Percentiles rank a stretch among this genome's conserved stretches.
Conservation (phyloP, 2,329 filamentous ascomycete species). For the Pseudocercospora eumusae region DNA sequence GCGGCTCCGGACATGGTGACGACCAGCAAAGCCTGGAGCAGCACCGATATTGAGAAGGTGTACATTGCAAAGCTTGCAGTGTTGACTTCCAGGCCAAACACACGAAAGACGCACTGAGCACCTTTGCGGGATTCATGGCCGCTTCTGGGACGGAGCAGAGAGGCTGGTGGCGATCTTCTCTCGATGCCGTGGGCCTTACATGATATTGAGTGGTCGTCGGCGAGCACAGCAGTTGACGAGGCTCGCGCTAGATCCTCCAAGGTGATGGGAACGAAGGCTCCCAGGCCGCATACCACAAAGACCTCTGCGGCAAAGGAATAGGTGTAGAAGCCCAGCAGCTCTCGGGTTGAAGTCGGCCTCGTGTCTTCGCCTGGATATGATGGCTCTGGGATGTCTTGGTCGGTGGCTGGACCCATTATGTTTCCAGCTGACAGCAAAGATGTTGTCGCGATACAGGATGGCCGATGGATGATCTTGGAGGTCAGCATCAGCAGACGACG, state of each 20-base stretch:
- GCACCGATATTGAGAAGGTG: constrained; percentile 89
- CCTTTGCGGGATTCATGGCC: constrained; percentile 41
- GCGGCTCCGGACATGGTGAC: constrained; percentile 96
- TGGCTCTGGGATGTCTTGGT: constrained; percentile 37
- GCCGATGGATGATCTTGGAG: neutral
- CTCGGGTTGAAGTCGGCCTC: constrained; percentile 80
- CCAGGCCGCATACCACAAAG: constrained; percentile 86
- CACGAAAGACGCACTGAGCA: constrained; percentile 75
- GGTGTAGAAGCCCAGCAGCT: constrained; percentile 91
- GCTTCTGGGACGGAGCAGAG: constrained; percentile 3
- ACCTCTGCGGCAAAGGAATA: constrained; percentile 97
- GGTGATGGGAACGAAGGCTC: constrained; percentile 92
- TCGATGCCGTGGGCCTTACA: constrained; percentile 51
- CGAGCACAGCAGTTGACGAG: constrained; percentile 71
- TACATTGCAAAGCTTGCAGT: constrained; percentile 98
- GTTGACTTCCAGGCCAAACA: constrained; percentile 85
- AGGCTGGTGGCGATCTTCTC: neutral
- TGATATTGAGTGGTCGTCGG: constrained; percentile 72
- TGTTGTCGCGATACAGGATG: constrained; percentile 5
- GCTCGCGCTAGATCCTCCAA: constrained; percentile 91
- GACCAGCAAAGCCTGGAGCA: constrained; percentile 85
- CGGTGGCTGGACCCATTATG: constrained; percentile 26
- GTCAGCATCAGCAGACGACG: neutral
- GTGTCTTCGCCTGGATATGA: constrained; percentile 82
- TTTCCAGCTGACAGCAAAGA: constrained; percentile 17